Conservation (phyloP, 1,284 basidiomycete species). For the Moesziomyces parantarcticus region DNA sequence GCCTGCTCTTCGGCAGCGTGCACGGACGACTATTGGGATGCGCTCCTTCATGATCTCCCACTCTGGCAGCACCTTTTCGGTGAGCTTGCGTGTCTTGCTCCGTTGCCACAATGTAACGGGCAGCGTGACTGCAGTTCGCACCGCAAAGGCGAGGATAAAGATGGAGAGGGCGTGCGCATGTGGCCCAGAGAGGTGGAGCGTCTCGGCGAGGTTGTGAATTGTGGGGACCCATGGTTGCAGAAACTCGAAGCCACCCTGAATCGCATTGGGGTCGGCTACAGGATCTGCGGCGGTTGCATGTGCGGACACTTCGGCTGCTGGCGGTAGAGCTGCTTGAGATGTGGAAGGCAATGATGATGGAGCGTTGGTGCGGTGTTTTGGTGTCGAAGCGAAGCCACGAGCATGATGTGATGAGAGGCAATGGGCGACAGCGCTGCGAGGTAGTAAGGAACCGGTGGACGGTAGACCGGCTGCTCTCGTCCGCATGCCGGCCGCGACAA, state of each 20-base stretch:
- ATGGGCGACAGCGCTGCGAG: not conserved
- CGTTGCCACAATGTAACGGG: conserved; percentile 85
- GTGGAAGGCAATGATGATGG: conserved; percentile 4
- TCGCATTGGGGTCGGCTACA: conserved; percentile 6
- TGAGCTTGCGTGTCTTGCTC: conserved; percentile 75
- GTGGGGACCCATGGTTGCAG: conserved; percentile 45
- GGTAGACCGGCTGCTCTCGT: conserved; percentile 13
- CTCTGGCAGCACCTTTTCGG: conserved; percentile 77
- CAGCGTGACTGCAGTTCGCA: conserved; percentile 76
- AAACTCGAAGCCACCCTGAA: conserved; percentile 40
- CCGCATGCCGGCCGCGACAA: conserved; percentile 18
- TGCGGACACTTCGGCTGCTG: not conserved
- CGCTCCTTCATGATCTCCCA: conserved; percentile 73
- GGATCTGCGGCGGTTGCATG: conserved; percentile 7
- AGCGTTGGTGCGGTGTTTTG: not conserved
- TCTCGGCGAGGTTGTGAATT: conserved; percentile 46
- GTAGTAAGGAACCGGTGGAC: conserved; percentile 1
- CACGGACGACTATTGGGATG: conserved; percentile 70
- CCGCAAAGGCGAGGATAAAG: conserved; percentile 77
- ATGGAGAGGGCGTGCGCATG: conserved; percentile 74
- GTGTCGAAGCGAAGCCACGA: conserved; percentile 27
- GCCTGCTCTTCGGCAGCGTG: conserved; percentile 72
- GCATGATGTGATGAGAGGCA: not conserved
- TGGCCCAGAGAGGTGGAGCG: conserved; percentile 42
- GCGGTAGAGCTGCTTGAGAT: not conserved